Percentiles rank a stretch among this genome's conserved stretches.
Conservation (phyloP, 192 early-diverging fungal genomes). For the Backusella morwellensis region DNA sequence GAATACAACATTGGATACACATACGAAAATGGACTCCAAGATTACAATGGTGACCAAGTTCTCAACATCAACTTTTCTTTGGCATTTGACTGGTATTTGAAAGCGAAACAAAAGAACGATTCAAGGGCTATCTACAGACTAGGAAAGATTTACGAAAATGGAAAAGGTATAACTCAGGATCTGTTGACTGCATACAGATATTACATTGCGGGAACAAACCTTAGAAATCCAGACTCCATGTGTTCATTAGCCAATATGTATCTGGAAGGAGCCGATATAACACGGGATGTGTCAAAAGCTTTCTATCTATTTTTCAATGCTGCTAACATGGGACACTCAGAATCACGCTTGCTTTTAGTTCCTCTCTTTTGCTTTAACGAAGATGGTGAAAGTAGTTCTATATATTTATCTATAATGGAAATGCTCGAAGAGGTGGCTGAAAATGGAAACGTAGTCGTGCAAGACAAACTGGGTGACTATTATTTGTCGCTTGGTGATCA, state of each 20-base stretch:
- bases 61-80: not conserved
- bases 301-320: not conserved
- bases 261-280: not conserved
- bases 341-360: not conserved
- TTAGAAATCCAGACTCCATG: not conserved
- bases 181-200: not conserved
- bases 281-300: not conserved
- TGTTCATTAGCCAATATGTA: not conserved
- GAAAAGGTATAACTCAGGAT: not conserved
- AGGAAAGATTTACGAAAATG: not conserved
- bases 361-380: not conserved
- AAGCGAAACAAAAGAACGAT: not conserved
- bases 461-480: not conserved
- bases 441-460: not conserved
- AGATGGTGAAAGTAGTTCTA: not conserved
- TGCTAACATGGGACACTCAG: not conserved
- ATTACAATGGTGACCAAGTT: not conserved
- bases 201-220: not conserved
- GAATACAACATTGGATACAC: not conserved
- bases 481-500: not conserved
- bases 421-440: not conserved
- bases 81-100: not conserved
- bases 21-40: not conserved
- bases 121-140: not conserved
- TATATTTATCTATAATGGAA: not conserved